Base-by-base conservation (phyloP, 2,329 filamentous ascomycete genomes). In the Setomelanomma holmii region DNA sequence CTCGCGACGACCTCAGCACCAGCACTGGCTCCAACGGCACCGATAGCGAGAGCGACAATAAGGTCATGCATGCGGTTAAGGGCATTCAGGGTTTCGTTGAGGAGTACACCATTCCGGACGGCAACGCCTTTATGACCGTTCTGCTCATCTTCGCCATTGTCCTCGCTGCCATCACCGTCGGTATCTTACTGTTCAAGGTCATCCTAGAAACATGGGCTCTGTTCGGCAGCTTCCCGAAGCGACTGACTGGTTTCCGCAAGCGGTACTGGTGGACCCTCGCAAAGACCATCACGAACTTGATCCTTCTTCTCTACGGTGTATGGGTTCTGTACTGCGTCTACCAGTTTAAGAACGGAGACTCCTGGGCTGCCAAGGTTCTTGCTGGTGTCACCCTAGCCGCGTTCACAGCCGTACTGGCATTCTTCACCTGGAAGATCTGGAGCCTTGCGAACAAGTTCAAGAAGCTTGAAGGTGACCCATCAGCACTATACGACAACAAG, bases 301-400 rank as follows among this genome's bases (percentile, higher is more conserved):
- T 99, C 64, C 82, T 98, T 55, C 80, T 98, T 16, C 84, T 98
- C 2, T 99, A 98, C 76, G 91, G 95, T 56, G 85, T 96, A 55
- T 98, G 95, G 95, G 91, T 92, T 1, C 79, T 98, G 38, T 98
- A 96, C 77, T 98, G 93, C 74, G 85, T 99, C 57, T 98, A 93
- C 75, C 95, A 99, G 72, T 96, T 98, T 76, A 95, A 89, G 1
- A 84, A 88, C 36, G 93, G 93, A 53, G 95, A 98, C 75, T 98
- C 93, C 0, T 97, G 93, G 93, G 91, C 89, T 6, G 93, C 92
- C 40, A 95, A 96, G 74, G 63, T 84, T 0, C 86, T 98, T 21
- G 95, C 95, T 14, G 93, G 82, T 53, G 78, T 96, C 16, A 96
- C 92, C 0, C 83, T 98, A 1, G 85, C 75, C 2, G 67, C 93